Evolutionary conservation across 2,329 filamentous ascomycete genomes (phyloP).

Genomic region (Endoconidiophora laricicola): DNA sequence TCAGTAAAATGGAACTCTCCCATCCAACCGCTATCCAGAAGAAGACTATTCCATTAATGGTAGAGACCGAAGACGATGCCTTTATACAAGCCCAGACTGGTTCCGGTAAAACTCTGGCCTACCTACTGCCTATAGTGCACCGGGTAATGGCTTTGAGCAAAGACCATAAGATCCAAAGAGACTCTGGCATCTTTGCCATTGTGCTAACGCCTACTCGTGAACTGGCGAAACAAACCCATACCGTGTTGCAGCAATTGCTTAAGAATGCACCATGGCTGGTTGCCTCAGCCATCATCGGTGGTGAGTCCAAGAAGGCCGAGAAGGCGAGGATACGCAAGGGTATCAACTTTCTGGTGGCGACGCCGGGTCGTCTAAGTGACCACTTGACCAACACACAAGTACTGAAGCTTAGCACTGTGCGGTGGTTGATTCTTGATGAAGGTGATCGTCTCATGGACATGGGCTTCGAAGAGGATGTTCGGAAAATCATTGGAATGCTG

Average conservation of each 20-base stretch:
- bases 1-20: conserved; percentile 76
- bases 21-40: conserved; percentile 91
- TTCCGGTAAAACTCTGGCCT: conserved; percentile 94
- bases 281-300: conserved; percentile 62
- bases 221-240: conserved; percentile 81
- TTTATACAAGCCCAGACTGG: conserved; percentile 96
- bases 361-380: conserved; percentile 77
- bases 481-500: conserved; percentile 67
- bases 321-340: conserved; percentile 90
- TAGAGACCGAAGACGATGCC: conserved; percentile 70
- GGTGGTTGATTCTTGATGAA: conserved; percentile 91
- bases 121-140: conserved; percentile 81
- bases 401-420: conserved; percentile 70
- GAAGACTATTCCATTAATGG: conserved; percentile 63
- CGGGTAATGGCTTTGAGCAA: conserved; percentile 64
- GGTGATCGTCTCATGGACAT: conserved; percentile 97
- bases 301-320: conserved; percentile 59
- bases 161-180: conserved; percentile 49
- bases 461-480: conserved; percentile 88
- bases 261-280: conserved; percentile 91
- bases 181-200: conserved; percentile 84
- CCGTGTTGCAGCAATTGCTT: conserved; percentile 69
- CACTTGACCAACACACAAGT: conserved; percentile 86
- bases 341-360: conserved; percentile 88
- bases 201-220: conserved; percentile 89